phyloP scores from a whole-genome alignment of 1,139 yeast species.

The Lodderomyces orthopsilosis region DNA sequence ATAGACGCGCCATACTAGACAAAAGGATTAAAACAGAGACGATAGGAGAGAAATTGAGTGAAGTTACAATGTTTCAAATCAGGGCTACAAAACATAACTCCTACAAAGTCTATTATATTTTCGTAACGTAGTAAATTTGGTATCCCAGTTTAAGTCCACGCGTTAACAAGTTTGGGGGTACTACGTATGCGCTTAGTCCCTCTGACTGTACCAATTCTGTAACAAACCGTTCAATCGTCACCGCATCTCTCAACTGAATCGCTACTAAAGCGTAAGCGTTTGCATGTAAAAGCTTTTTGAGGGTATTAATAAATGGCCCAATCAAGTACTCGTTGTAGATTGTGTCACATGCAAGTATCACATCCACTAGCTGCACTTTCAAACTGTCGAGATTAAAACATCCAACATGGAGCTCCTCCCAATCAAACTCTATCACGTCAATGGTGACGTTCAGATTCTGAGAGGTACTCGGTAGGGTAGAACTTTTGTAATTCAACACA shows the following conservation, averaged over 20 bases:
- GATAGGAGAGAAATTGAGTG: no score
- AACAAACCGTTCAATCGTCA: constrained; percentile 50
- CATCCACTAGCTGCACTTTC: constrained; percentile 28
- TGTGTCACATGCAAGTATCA: constrained; percentile 66
- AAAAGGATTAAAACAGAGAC: no score
- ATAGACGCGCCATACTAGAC: no score
- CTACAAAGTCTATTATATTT: no score
- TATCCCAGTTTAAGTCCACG: constrained; percentile 38
- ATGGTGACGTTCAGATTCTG: constrained; percentile 17
- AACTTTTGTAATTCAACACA: constrained; percentile 11
- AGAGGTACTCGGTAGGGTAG: background rate
- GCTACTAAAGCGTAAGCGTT: constrained; percentile 44
- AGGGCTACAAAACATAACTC: background rate
- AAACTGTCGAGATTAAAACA: constrained; percentile 18
- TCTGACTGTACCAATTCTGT: constrained; percentile 17
- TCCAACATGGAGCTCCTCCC: constrained; percentile 54
- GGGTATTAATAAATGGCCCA: constrained; percentile 46
- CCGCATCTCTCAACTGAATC: constrained; percentile 56
- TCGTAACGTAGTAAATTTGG: constrained; percentile 37
- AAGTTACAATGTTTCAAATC: no score
- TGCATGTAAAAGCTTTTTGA: constrained; percentile 31
- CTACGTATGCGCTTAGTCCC: constrained; percentile 21
- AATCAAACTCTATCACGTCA: constrained; percentile 52
- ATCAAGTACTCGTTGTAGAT: constrained; percentile 65
- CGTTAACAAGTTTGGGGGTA: constrained; percentile 28